Percentiles rank a stretch among this genome's conserved stretches.
These are phyloP conservation scores for Rhinocladiella similis DNA, from an alignment of 2,329 filamentous ascomycete genomes.

Conservation along the genomic window DNA sequence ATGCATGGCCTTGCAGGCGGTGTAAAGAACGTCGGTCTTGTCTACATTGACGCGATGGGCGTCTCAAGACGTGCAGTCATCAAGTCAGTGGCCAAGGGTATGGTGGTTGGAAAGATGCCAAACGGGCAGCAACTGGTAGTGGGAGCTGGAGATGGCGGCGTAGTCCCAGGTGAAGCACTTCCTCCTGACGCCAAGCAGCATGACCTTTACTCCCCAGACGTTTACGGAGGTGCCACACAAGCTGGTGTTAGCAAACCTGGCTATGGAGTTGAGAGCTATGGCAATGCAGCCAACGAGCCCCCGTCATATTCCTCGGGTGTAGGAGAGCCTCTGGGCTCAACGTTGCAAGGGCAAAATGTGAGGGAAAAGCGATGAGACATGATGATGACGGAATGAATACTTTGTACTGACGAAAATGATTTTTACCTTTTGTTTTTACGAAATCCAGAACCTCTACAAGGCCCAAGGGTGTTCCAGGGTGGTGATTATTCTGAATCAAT, in stretches of 20 bases:
- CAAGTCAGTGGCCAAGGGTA: slow-evolving; percentile 94
- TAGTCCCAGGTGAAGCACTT: slow-evolving; percentile 31
- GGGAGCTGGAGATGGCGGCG: slow-evolving; percentile 47
- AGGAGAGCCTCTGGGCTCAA: slow-evolving; percentile 32
- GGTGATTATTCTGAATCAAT: not conserved
- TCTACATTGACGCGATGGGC: slow-evolving; percentile 95
- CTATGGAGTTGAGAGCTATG: slow-evolving; percentile 26
- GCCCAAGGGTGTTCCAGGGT: not conserved
- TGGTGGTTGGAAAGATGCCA: slow-evolving; percentile 60
- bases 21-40: slow-evolving; percentile 92
- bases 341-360: slow-evolving; percentile 28
- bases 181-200: slow-evolving; percentile 18
- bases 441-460: not conserved
- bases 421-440: not conserved
- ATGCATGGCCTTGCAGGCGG: slow-evolving; percentile 76
- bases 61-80: slow-evolving; percentile 86
- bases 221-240: slow-evolving; percentile 18
- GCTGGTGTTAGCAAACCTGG: slow-evolving; percentile 15
- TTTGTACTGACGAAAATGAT: no score
- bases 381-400: not conserved
- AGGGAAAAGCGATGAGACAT: slow-evolving; percentile 25
- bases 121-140: slow-evolving; percentile 51
- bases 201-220: slow-evolving; percentile 14
- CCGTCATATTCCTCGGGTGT: slow-evolving; percentile 28
- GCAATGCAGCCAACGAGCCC: slow-evolving; percentile 23